Conservation (phyloP, 495 filamentous ascomycete genomes). For the Aspergillus biplanus region DNA sequence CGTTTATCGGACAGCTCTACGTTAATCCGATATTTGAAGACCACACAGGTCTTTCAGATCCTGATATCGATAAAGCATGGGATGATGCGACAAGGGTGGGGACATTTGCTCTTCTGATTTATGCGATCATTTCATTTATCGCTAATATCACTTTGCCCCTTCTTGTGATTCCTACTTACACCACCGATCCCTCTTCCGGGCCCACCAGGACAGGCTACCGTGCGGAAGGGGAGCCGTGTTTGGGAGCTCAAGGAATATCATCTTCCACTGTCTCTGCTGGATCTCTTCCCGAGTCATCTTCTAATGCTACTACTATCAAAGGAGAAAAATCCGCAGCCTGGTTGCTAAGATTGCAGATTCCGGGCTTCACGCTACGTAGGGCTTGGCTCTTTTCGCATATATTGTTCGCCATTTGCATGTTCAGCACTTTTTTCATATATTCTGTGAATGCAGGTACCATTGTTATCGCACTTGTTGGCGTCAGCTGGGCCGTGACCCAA, state of each 20-base stretch:
- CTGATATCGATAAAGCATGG: constrained; percentile 75
- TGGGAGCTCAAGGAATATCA: constrained; percentile 31
- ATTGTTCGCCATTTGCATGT: constrained; percentile 77
- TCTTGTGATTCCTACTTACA: constrained; percentile 76
- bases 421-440: constrained; percentile 76
- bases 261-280: constrained; percentile 36
- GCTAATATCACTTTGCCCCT: constrained; percentile 82
- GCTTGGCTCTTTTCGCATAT: constrained; percentile 83
- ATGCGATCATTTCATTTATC: constrained; percentile 77
- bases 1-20: constrained; percentile 89
- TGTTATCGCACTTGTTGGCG: constrained; percentile 76
- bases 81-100: constrained; percentile 81
- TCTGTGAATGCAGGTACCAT: constrained; percentile 67
- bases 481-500: constrained; percentile 85
- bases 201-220: constrained; percentile 10
- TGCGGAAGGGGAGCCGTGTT: constrained; percentile 27
- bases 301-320: constrained; percentile 22
- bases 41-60: constrained; percentile 74
- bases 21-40: constrained; percentile 75
- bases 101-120: constrained; percentile 84
- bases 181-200: constrained; percentile 18
- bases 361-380: constrained; percentile 79
- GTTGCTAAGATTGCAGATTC: constrained; percentile 68
- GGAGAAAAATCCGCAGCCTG: constrained; percentile 24
- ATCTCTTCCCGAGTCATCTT: constrained; percentile 34